A percentile compares a stretch with the other conserved stretches of the same genome.
These are phyloP conservation scores for Cardamine occulta DNA, from an alignment of 345 rosid genomes.

Conservation along the genomic window DNA sequence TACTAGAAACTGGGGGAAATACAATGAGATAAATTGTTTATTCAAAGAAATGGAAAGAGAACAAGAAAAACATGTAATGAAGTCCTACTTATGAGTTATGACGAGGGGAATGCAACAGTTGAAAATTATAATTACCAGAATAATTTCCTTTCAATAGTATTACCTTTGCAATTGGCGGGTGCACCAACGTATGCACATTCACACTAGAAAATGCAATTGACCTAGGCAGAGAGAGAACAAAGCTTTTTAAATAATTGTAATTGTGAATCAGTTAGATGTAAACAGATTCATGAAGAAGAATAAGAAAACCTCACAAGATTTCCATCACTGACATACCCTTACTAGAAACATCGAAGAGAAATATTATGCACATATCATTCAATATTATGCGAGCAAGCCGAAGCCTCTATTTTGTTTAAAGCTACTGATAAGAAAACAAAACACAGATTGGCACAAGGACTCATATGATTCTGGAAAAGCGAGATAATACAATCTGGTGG, in stretches of 20 bases:
- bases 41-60: constrained; percentile 6
- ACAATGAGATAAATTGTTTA: constrained; percentile 9
- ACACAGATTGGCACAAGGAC: constrained; percentile 5
- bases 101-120: constrained; percentile 3
- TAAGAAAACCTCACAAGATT: constrained; percentile 1
- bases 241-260: constrained; percentile 13
- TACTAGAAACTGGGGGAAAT: constrained; percentile 8
- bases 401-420: background rate
- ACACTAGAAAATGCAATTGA: constrained; percentile 51
- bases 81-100: constrained; percentile 1
- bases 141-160: constrained; percentile 8
- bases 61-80: constrained; percentile 8
- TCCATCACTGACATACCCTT: background rate
- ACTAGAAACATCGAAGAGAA: constrained; percentile 5
- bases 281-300: constrained; percentile 12
- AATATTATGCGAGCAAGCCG: background rate
- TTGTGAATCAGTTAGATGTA: constrained; percentile 21
- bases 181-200: constrained; percentile 53
- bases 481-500: background rate
- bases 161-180: constrained; percentile 71
- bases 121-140: background rate
- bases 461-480: background rate
- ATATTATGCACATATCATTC: background rate
- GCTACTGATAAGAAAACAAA: constrained; percentile 10
- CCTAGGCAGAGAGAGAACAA: constrained; percentile 47